Percentiles rank a stretch among this genome's conserved stretches.
These are phyloP conservation scores for Scopulariopsis brevicaulis DNA, from an alignment of 2,329 filamentous ascomycete species.

Conservation along the genomic window DNA sequence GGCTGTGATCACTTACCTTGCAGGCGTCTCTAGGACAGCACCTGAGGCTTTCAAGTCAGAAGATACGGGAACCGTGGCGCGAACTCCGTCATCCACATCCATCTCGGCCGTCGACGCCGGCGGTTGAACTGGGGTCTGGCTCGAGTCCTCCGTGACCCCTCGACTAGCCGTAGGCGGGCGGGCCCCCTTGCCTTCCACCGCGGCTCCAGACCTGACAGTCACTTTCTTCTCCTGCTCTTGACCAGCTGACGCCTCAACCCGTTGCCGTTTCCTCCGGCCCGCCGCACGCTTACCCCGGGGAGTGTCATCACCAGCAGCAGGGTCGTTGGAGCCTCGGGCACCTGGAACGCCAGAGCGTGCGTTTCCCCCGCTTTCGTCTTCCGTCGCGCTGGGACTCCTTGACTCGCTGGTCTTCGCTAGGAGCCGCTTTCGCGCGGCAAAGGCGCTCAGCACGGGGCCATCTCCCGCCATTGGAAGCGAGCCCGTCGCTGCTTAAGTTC, in stretches of 20 bases:
- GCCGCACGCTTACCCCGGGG: neutral
- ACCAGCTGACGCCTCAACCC: neutral
- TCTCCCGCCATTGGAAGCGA: neutral
- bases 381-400: neutral
- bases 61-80: neutral
- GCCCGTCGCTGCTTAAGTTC: neutral
- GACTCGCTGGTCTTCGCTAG: neutral
- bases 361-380: neutral
- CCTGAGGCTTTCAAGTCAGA: neutral
- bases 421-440: constrained; percentile 3
- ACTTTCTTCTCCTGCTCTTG: neutral
- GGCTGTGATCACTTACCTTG: neutral
- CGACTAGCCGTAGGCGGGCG: neutral
- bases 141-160: neutral
- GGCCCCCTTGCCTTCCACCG: neutral
- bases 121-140: neutral
- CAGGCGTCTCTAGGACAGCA: neutral
- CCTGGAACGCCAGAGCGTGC: neutral
- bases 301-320: neutral
- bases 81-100: neutral
- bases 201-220: neutral
- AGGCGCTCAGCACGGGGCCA: constrained; percentile 1
- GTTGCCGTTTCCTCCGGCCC: constrained; percentile 1
- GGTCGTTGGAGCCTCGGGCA: neutral
- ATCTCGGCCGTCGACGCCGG: neutral